These are phyloP conservation scores for Neostapfia colusana DNA, from an alignment of 176 grass and related monocot genomes.

Conservation along the genomic window DNA sequence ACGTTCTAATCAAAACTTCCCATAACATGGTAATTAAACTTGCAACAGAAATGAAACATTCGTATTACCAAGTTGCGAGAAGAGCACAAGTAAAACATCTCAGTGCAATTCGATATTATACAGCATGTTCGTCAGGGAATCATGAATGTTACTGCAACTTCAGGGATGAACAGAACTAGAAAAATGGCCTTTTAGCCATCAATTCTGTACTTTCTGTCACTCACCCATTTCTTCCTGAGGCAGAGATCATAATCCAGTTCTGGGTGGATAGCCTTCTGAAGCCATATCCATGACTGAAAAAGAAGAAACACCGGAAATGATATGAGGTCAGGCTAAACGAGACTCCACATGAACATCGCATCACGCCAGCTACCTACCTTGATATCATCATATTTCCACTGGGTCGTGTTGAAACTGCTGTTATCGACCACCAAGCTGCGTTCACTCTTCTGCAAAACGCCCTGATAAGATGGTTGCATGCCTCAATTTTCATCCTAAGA, in stretches of 20 bases:
- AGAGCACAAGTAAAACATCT: neutral
- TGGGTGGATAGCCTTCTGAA: conserved; percentile 98
- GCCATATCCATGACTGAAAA: conserved; percentile 89
- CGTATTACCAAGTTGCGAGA: neutral
- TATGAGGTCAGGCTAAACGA: neutral
- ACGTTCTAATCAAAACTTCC: conserved; percentile 4
- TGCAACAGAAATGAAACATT: neutral
- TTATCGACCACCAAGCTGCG: conserved; percentile 56
- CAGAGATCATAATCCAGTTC: conserved; percentile 86
- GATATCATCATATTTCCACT: conserved; percentile 81
- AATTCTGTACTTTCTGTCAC: conserved; percentile 19
- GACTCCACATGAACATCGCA: neutral
- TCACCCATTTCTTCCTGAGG: conserved; percentile 92
- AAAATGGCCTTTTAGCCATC: neutral
- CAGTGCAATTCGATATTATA: neutral
- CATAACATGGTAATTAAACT: neutral
- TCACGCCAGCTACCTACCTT: conserved; percentile 48
- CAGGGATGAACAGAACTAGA: neutral
- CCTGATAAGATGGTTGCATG: neutral
- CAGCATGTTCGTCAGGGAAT: neutral
- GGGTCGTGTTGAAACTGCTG: conserved; percentile 44
- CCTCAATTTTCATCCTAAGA: conserved; percentile 21
- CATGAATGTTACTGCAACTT: neutral
- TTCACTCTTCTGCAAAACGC: conserved; percentile 54
- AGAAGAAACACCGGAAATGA: conserved; percentile 1